phyloP scores from a whole-genome alignment of 345 rosid species.

The Durio zibethinus region DNA sequence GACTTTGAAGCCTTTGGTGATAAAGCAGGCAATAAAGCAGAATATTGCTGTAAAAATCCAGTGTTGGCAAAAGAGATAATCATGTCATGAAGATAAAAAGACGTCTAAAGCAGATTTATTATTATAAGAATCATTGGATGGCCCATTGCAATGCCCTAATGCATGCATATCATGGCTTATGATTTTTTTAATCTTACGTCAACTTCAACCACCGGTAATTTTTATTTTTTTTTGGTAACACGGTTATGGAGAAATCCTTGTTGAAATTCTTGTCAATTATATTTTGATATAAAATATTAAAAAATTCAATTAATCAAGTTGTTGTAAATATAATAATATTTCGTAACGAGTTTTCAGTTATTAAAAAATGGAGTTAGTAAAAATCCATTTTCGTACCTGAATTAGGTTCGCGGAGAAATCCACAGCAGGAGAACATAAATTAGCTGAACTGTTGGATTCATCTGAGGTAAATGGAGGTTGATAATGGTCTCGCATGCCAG shows the following conservation, averaged over 20 bases:
- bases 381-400: conserved; percentile 42
- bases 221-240: background rate
- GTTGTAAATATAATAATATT: too few species aligned
- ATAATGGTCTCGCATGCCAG: conserved; percentile 1
- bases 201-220: too few species aligned
- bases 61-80: conserved; percentile 32
- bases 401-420: conserved; percentile 47
- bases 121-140: conserved; percentile 22
- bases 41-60: conserved; percentile 32
- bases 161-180: background rate
- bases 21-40: conserved; percentile 27
- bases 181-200: background rate
- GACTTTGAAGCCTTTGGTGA: conserved; percentile 20
- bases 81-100: conserved; percentile 28
- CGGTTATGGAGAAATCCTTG: too few species aligned
- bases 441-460: conserved; percentile 53
- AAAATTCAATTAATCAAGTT: too few species aligned
- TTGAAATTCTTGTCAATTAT: background rate
- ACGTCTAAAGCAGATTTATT: conserved; percentile 14
- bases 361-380: too few species aligned
- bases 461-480: conserved; percentile 39
- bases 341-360: too few species aligned
- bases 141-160: conserved; percentile 12
- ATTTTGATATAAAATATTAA: too few species aligned
- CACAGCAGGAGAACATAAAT: conserved; percentile 26